Evolutionary conservation across 2,329 filamentous ascomycete species (phyloP), one percentile per base, ranked within the genome.

Genomic region (Fusarium albidum): DNA sequence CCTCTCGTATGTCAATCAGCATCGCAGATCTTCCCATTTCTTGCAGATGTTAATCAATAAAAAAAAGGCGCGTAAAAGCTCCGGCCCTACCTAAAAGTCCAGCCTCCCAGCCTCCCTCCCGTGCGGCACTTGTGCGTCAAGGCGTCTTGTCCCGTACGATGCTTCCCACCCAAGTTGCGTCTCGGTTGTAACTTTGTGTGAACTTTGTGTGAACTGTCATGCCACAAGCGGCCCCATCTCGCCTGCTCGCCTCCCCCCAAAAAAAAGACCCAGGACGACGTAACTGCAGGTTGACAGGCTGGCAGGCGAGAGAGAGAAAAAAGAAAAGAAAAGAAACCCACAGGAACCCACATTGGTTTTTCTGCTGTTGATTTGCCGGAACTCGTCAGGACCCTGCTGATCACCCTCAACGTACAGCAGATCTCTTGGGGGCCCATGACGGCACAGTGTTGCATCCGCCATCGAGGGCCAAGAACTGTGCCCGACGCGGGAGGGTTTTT

Each of bases 321-420:
- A 9, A 28, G 35, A 57, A 43, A 29, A 15, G 35, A 47, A 55
- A 46, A 14, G 27, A 17, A 31, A 31, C 25, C 49, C 37, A 28
- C 43, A 49, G 29, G 18, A 42, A 41, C 31, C n/a, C 39, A 42
- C 39, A 31, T 29, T 13, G 43, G 11, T 28, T 35, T 21, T 21
- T 31, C 29, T n/a, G 42, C 27, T 52, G 40, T 9, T 58, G 52
- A 63, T 61, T 63, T 48, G 46, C 34, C 29, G 25, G 58, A 39
- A 46, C 40, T 41, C 49, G 43, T 39, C 21, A 34, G 44, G 60
- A 63, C 60, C 60, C 59, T 61, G 59, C 56, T 63, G 60, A 63
- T 63, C 60, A 63, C 42, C n/a, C 49, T 49, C 51, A 42, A 38
- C 46, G 45, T 52, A 63, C 49, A 63, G 63, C 59, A n/a, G n/a